These are phyloP conservation scores for Triangularia setosa DNA, from an alignment of 2,329 filamentous ascomycete species.

Conservation along the genomic window DNA sequence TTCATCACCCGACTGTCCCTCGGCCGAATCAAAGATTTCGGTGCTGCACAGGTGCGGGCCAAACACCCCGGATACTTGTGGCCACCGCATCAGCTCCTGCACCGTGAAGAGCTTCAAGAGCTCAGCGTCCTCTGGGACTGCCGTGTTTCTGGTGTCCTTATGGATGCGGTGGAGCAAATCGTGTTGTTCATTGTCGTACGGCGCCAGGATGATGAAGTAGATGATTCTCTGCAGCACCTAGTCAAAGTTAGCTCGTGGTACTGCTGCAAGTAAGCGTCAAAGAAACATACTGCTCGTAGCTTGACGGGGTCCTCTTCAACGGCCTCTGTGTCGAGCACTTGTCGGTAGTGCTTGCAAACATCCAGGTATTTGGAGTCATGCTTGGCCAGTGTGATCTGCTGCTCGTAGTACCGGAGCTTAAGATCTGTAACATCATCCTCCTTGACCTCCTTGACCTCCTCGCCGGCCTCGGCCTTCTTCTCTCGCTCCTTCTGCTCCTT, in stretches of 20 bases:
- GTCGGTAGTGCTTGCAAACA: slow-evolving; percentile 95
- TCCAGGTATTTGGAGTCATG: slow-evolving; percentile 97
- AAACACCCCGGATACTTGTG: slow-evolving; percentile 83
- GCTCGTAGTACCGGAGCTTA: slow-evolving; percentile 94
- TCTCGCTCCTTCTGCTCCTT: slow-evolving; percentile 87
- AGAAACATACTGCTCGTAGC: slow-evolving; percentile 68
- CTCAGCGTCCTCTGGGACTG: slow-evolving; percentile 75
- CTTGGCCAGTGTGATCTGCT: slow-evolving; percentile 92
- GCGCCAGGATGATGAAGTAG: slow-evolving; percentile 94
- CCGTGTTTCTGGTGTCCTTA: slow-evolving; percentile 74
- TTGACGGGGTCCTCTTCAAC: slow-evolving; percentile 86
- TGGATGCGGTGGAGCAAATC: slow-evolving; percentile 93
- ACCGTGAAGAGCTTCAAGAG: slow-evolving; percentile 93
- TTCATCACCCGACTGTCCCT: slow-evolving; percentile 64
- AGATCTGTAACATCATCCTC: slow-evolving; percentile 92
- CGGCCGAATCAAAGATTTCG: slow-evolving; percentile 76
- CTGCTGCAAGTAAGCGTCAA: slow-evolving; percentile 14
- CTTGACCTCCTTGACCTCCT: slow-evolving; percentile 73
- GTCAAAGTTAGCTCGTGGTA: neutral
- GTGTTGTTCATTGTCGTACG: slow-evolving; percentile 97
- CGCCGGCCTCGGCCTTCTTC: slow-evolving; percentile 71
- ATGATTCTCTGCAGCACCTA: slow-evolving; percentile 91
- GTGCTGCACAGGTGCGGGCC: slow-evolving; percentile 82
- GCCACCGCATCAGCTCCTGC: slow-evolving; percentile 97
- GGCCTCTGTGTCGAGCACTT: slow-evolving; percentile 92